Base-by-base conservation (phyloP, 2,329 filamentous ascomycete genomes). In the Microcyclosporella mali region DNA sequence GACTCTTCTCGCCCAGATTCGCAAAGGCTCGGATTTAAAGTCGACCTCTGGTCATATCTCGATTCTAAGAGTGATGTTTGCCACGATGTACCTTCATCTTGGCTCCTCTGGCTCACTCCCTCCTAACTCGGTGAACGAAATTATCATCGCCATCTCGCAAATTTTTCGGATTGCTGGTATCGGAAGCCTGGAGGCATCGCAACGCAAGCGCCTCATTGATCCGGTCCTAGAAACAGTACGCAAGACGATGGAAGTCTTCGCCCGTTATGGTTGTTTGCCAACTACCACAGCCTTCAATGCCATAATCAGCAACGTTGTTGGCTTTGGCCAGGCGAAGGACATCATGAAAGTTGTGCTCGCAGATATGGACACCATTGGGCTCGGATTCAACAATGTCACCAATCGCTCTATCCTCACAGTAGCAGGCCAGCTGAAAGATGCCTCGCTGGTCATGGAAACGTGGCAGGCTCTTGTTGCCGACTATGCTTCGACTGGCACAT, bases 31-130 rank as follows among this genome's bases (percentile, higher is more conserved):
- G 2, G 52, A 58, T 30, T 12, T 38, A 6, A 45, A 28, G n/a
- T 43, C 46, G 11, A 30, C 46, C 7, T n/a, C 21, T 6, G 28
- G 17, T 15, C 54, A 56, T 34, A 36, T 53, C 9, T 31, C 41
- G 2, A 45, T 45, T 7, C 35, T 70, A 29, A 55, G 64, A 16
- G 62, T 62, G 19, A 67, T 70, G 56, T 56, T 71, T 7, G 67
- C 68, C 14, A 59, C 63, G 4, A 50, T 70, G 9, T 69, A 70
- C 49, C 64, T 69, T 14, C 65, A 67, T 40, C 40, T 67, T 18
- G 64, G 70, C 37, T 59, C 62, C 18, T 64, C 69, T 4, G 66
- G 64, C 14, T 47, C 44, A 4, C 32, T 71, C 3, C 43, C 58
- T 3, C 53, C 47, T 10, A 63, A 65, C 6, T 62, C 68, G 40